Evolutionary conservation across 2,329 filamentous ascomycete genomes (phyloP).

Genomic region (Colletotrichum brevisporum): DNA sequence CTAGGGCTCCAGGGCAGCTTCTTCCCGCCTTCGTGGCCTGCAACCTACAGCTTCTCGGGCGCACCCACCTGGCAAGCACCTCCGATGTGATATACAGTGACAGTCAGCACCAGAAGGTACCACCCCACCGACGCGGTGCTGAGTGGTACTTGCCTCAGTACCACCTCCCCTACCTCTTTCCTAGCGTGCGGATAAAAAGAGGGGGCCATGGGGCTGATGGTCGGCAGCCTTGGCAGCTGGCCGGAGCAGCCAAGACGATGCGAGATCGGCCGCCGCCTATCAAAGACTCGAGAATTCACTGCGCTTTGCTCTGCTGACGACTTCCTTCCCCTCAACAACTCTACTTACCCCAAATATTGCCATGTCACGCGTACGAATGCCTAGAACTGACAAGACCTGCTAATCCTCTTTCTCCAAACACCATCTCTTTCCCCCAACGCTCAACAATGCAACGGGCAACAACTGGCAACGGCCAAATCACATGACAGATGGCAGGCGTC

Average conservation of each 20-base stretch:
- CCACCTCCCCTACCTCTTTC: neutral
- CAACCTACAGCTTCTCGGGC: neutral
- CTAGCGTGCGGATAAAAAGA: constrained; percentile 37
- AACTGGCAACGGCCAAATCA: no score
- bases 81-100: neutral
- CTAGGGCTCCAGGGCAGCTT: neutral
- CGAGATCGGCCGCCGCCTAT: constrained; percentile 22
- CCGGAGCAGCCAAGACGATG: constrained; percentile 26
- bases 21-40: neutral
- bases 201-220: constrained; percentile 21
- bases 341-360: neutral
- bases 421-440: no score
- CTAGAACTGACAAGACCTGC: no score
- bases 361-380: no score
- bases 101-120: constrained; percentile 14
- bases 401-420: no score
- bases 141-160: no score
- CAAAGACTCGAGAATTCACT: neutral
- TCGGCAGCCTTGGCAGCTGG: constrained; percentile 18
- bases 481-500: no score
- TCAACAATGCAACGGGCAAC: no score
- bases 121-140: neutral
- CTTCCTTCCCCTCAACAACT: constrained; percentile 8
- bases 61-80: no score
- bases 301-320: no score